These are phyloP conservation scores for Bacidia gigantensis DNA, from an alignment of 495 filamentous ascomycete species.

Conservation along the genomic window DNA sequence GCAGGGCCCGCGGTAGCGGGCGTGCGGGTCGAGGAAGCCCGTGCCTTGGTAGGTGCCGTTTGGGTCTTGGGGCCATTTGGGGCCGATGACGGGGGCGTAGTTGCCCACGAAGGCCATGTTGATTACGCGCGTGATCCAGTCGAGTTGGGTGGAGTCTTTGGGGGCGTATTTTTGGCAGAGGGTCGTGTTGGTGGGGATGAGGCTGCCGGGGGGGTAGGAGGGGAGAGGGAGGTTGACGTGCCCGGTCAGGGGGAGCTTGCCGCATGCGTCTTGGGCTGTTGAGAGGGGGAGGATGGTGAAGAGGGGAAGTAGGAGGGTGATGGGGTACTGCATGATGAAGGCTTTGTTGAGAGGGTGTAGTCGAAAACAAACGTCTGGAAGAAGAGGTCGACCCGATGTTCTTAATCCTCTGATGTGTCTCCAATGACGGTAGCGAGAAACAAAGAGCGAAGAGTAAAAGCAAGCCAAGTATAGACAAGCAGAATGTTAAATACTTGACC, in stretches of 20 bases:
- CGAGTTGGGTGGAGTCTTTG: neutral
- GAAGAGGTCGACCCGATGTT: neutral
- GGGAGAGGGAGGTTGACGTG: neutral
- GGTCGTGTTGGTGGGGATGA: neutral
- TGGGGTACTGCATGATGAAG: neutral
- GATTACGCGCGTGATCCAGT: conserved; percentile 1
- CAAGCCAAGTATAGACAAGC: too few species aligned
- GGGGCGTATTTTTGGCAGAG: conserved; percentile 2
- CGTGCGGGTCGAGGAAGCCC: conserved; percentile 1
- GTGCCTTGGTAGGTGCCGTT: conserved; percentile 5
- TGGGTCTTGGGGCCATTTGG: neutral
- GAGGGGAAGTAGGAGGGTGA: neutral
- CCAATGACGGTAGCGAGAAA: neutral
- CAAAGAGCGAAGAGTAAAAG: neutral
- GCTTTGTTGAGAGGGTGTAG: neutral
- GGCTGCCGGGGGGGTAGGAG: neutral
- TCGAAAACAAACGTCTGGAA: neutral
- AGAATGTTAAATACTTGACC: too few species aligned
- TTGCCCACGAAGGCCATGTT: conserved; percentile 5
- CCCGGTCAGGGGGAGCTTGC: neutral
- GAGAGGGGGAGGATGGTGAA: neutral
- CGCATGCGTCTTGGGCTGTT: conserved; percentile 3
- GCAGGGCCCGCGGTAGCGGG: conserved; percentile 1
- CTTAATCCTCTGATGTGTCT: neutral
- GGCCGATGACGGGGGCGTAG: neutral